Percentiles rank a stretch among this genome's conserved stretches.
phyloP scores from a whole-genome alignment of 176 grass and related monocot genomes.

The Melocanna baccifera region DNA sequence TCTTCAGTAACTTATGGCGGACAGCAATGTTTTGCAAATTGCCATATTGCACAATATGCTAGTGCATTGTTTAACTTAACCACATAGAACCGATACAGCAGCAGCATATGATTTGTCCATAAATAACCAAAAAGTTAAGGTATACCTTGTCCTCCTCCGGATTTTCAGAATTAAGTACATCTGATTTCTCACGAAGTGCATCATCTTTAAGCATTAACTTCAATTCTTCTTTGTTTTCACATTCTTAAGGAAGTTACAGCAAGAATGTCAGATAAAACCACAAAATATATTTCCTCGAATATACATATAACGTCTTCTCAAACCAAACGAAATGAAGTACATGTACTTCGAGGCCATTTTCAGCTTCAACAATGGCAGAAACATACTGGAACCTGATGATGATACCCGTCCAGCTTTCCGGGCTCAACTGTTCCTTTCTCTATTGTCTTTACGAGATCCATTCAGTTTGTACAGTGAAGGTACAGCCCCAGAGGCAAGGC shows the following conservation, averaged over 20 bases:
- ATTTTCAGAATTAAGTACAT: constrained; percentile 95
- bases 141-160: constrained; percentile 85
- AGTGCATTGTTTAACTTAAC: neutral
- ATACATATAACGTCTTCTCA: constrained; percentile 1
- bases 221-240: constrained; percentile 85
- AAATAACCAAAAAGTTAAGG: constrained; percentile 8
- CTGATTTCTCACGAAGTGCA: too few species aligned
- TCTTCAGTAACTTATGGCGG: neutral
- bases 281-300: constrained; percentile 13
- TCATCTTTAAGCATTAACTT: constrained; percentile 86
- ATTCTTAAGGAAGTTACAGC: constrained; percentile 39
- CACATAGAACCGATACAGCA: neutral
- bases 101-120: neutral
- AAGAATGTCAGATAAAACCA: constrained; percentile 16
- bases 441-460: too few species aligned
- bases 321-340: constrained; percentile 40
- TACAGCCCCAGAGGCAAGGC: too few species aligned
- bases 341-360: constrained; percentile 67
- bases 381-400: constrained; percentile 60
- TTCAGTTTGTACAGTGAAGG: too few species aligned
- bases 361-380: constrained; percentile 81
- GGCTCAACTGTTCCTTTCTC: too few species aligned
- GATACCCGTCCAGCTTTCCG: too few species aligned
- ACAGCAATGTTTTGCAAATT: neutral
- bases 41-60: neutral